Base-by-base conservation (phyloP, 345 rosid genomes). In the Heritiera fomes region DNA sequence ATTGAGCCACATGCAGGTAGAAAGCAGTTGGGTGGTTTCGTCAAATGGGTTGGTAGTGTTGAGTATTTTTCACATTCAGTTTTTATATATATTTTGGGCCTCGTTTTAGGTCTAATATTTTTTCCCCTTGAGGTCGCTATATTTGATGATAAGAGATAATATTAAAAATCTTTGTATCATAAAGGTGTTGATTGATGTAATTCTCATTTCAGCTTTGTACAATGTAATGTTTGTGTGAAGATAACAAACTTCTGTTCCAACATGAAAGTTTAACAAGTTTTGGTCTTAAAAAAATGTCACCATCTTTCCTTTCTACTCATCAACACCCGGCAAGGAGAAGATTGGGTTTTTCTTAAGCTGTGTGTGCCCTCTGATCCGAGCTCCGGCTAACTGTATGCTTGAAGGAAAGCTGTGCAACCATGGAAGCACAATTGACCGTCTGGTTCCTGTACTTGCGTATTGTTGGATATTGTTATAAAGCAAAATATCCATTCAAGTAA, bases 1-100 rank as follows among this genome's bases (percentile, higher is more conserved):
- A 91, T 91, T 79, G 90, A 84, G 83, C 87, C 81, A 83, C 80
- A 74, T 75, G 82, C 79, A 81, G 89, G 89, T 72, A n/a, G 76
- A 78, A 76, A 76, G 71, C 81, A 43, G 78, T 32, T 15, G 75
- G 78, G 75, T 80, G 76, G 82, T 78, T 83, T 49, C 18, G 72
- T 75, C 61, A 23, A 40, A 55, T 62, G 85, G 83, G 84, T 79
- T 85, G 77, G 80, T 78, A 75, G 82, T 79, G 83, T 52, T 82
- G 83, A 82, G 85, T 80, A 80, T 81, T 88, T 79, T 85, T 82
- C 82, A 30, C 76, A 79, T 61, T 83, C 82, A 87, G 91, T 84
- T 68, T 62, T 15, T 20, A 40, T 75, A 7, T 82, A 71, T 50
- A 0, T 72, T 49, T 53, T 15, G 0, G 73, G 72, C 59, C 84